Evolutionary conservation across 805 yeast genomes (phyloP), one percentile per base, ranked within the genome.

Genomic region (Barnettozyma sucrosica): DNA sequence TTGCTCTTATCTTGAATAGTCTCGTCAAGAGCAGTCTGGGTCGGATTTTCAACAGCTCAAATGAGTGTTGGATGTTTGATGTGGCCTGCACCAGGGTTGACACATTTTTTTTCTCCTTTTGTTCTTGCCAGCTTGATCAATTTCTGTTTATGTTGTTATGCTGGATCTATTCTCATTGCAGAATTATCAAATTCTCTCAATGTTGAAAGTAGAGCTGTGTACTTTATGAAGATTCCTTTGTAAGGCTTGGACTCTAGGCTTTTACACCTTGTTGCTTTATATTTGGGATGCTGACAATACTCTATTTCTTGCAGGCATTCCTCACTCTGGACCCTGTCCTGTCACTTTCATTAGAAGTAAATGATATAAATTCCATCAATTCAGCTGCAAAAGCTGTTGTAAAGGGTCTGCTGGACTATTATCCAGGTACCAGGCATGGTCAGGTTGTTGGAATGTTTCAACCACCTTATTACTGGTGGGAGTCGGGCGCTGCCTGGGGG

Each of bases 391-490:
- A 81, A 0, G 64, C 79, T 41, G 70, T 89, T 18, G 81, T 82
- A 2, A 64, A 72, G 39, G 97, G 97, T 52, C 68, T 88, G 47
- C 72, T 89, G 71, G 90, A 87, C 68, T 89, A 89, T 65, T 89
- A 89, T 61, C 80, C 76, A 14, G 92, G 95, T 36, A 58, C 64
- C 23, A 68, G 75, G 28, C 64, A 72, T 38, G 97, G 97, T 32
- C 85, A 90, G 8, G 77, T 89, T 5, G 71, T 86, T 24, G 99
- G 98, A 38, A 81, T 85, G 89, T 90, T 93, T 65, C 71, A 82
- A 11, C 69, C 74, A 61, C 98, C 98, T 0, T 90, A 92, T 73
- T 92, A 92, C 74, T 92, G 98, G 99, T 90, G 97, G 97, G 89
- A 89, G 69, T 96, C 97, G 9, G 98, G 98, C 55, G 95, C 90